Base-by-base conservation (phyloP, 2,329 filamentous ascomycete genomes). In the Albifimbria verrucaria region DNA sequence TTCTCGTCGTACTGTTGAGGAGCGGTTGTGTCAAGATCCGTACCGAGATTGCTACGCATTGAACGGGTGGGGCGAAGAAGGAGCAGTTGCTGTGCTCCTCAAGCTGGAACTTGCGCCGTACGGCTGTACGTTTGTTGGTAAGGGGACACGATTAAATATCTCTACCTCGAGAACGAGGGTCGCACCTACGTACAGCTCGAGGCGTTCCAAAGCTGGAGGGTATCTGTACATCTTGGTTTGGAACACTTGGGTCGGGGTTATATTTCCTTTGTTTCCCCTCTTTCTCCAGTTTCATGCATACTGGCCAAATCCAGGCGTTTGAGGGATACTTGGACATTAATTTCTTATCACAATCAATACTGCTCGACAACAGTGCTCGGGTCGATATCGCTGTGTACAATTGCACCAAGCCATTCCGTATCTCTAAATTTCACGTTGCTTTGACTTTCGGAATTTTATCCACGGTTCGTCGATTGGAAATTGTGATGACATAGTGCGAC, bases 81-180 rank as follows among this genome's bases (percentile, higher is more conserved):
- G 57, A 24, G 43, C 49, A 21, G 57, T 17, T 18, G 55, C 55
- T 11, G 26, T 53, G 43, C 55, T 62, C 36, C 59, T 64, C 43
- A 64, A 58, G 52, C 43, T 62, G 7, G 51, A 51, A 26, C 52
- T 62, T 22, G 25, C 21, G 12, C 53, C 20, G 24, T 58, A 59
- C 52, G 57, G 59, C 18, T 63, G 62, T 41, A 59, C 54, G 2
- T 57, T 63, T 25, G 56, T 59, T 15, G 59, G 48, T 49, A 62
- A 62, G 51, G 61, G 61, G 11, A 57, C 52, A 18, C 18, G 57
- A n/a, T 32, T 32, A 17, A 24, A 7, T 3, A 3, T 26, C 46
- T 28, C 42, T 22, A 18, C 32, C 45, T 62, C 45, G 42, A 55
- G 48, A 53, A 62, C 48, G 62, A 64, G 48, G 22, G 48, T 28